Base-by-base conservation (phyloP, 495 filamentous ascomycete species). In the Daldinia decipiens region DNA sequence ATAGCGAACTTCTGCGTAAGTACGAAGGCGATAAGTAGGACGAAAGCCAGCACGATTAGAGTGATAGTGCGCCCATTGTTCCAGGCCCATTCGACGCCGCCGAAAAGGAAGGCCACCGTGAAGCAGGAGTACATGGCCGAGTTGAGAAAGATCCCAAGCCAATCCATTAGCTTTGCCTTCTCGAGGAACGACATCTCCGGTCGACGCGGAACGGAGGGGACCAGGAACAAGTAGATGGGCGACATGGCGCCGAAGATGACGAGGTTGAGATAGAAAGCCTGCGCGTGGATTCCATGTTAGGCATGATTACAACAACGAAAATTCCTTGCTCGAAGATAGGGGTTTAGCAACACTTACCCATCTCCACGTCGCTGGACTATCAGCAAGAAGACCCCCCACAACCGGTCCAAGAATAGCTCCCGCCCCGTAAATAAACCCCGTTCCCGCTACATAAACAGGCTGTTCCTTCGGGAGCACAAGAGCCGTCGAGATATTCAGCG, bases 261-360 rank as follows among this genome's bases (percentile, higher is more conserved):
- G 11, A 91, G 82, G 60, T 90, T 90, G 68, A 91, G 86, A 73
- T 91, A 91, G 70, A 91, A 90, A 1, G 82, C 82, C 62, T 66
- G 27, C 5, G 12, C 1, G 6, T 57, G 8, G 8, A 38, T n/a
- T 27, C 19, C 6, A 29, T 19, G 31, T 54, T 39, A 58, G 27
- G 27, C 27, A 29, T 29, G 6, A 29, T 29, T 29, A 29, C 27
- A 29, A 29, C 27, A 29, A 5, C 27, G 5, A 1, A 17, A 29
- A 34, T 2, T 34, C 5, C 4, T 19, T 55, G 21, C 4, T 55
- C 8, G n/a, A 57, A 5, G 6, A 38, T 26, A 57, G 53, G 53
- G n/a, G 31, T 9, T 24, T 5, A 36, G 15, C 12, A 40, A 43
- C n/a, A 59, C 64, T 31, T 43, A 67, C 65, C 87, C 85, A 87